Evolutionary conservation across 441 rosid species (phyloP).

Genomic region (Mallotus japonicus): DNA sequence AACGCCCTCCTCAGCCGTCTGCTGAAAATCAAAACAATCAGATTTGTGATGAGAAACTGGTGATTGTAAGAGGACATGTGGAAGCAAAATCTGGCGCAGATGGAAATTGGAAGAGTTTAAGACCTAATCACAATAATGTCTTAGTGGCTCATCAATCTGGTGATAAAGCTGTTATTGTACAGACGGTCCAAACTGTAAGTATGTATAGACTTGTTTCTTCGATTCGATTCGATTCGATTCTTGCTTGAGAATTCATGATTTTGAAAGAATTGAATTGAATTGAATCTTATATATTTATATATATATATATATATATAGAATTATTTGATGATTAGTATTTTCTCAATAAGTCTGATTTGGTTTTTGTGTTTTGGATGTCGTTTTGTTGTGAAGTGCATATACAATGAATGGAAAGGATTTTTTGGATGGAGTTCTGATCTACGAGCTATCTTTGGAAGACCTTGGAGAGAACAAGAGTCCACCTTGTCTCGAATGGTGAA

Average conservation of each 20-base stretch:
- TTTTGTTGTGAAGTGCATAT: constrained; percentile 53
- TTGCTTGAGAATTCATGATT: no score
- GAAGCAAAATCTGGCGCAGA: constrained; percentile 50
- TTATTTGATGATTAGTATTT: background rate
- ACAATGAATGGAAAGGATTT: constrained; percentile 87
- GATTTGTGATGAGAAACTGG: constrained; percentile 23
- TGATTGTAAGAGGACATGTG: constrained; percentile 64
- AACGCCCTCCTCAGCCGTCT: constrained; percentile 33
- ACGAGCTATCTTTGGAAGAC: constrained; percentile 61
- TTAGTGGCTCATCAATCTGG: constrained; percentile 67
- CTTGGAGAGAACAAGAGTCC: constrained; percentile 64
- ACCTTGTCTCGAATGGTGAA: constrained; percentile 56
- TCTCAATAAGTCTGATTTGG: background rate
- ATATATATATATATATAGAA: no score
- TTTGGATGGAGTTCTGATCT: constrained; percentile 65
- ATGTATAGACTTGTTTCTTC: background rate
- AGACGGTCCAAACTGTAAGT: constrained; percentile 75
- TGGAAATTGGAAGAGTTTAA: constrained; percentile 43
- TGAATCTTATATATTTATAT: no score
- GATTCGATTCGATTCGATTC: no score
- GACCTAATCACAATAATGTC: constrained; percentile 26
- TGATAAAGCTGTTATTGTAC: constrained; percentile 70
- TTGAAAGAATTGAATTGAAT: no score
- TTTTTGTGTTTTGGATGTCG: constrained; percentile 10
- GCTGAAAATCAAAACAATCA: constrained; percentile 27